Conservation (phyloP, 805 yeast genomes). For the Candida suzukii region DNA sequence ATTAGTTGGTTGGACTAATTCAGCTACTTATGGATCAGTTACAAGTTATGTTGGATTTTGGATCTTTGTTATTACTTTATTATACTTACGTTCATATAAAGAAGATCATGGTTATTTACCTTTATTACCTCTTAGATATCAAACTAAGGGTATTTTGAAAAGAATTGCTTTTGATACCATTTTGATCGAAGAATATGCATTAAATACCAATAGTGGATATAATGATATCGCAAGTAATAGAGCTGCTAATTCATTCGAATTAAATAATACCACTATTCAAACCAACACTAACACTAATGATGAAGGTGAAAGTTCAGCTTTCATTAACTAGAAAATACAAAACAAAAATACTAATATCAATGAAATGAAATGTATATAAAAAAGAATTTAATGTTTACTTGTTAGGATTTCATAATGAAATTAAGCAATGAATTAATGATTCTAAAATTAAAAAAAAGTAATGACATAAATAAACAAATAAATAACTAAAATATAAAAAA, state of each 20-base stretch:
- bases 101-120: constrained; percentile 57
- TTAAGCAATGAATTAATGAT: too few relatives aligned
- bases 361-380: too few relatives aligned
- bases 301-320: neutral
- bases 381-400: too few relatives aligned
- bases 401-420: too few relatives aligned
- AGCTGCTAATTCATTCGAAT: constrained; percentile 1
- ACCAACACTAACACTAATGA: neutral
- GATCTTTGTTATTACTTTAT: constrained; percentile 40
- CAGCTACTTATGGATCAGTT: constrained; percentile 88
- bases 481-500: too few relatives aligned
- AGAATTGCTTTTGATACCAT: constrained; percentile 20
- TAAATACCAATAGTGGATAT: constrained; percentile 9
- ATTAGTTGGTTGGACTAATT: constrained; percentile 87
- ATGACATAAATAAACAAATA: too few relatives aligned
- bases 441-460: too few relatives aligned
- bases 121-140: constrained; percentile 53
- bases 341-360: too few relatives aligned
- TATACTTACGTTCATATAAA: constrained; percentile 38
- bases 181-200: constrained; percentile 14
- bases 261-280: neutral
- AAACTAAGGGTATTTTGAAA: constrained; percentile 45
- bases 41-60: constrained; percentile 67
- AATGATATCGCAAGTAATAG: constrained; percentile 15
- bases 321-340: too few relatives aligned